phyloP scores from a whole-genome alignment of 2,329 filamentous ascomycete species.

The Fragosphaeria purpurea region DNA sequence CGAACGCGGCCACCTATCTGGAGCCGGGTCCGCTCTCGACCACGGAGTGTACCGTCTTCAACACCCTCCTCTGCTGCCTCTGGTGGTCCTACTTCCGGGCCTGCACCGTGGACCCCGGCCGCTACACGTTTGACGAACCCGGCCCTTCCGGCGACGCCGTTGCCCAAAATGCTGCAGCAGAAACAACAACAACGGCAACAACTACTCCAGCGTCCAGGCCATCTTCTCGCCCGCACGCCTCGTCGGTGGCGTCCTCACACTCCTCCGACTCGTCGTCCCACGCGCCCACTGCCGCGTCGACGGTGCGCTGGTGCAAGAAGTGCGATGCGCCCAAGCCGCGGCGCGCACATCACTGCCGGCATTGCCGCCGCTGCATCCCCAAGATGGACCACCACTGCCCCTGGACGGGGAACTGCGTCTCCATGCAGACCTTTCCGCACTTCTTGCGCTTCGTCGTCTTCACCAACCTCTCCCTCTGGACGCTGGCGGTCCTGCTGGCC shows the following conservation, averaged over 20 bases:
- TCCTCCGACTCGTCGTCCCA: conserved; percentile 1
- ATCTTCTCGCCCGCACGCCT: too few species aligned
- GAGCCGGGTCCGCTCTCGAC: conserved; percentile 49
- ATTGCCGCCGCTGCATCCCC: conserved; percentile 63
- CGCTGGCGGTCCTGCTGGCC: conserved; percentile 51
- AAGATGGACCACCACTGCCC: conserved; percentile 85
- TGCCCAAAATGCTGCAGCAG: neutral
- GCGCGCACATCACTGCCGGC: conserved; percentile 71
- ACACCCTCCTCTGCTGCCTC: conserved; percentile 51
- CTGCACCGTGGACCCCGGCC: conserved; percentile 48
- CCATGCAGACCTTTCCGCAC: conserved; percentile 70
- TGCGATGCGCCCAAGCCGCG: conserved; percentile 66
- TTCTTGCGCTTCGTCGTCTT: conserved; percentile 71
- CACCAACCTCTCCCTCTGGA: conserved; percentile 54
- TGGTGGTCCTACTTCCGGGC: conserved; percentile 60
- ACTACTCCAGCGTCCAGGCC: too few species aligned
- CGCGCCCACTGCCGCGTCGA: neutral
- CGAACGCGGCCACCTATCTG: conserved; percentile 42
- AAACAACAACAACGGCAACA: too few species aligned
- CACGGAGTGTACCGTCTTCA: conserved; percentile 53
- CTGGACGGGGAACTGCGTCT: conserved; percentile 78
- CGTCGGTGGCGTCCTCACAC: neutral
- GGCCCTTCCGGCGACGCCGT: neutral
- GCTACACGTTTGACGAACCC: conserved; percentile 32
- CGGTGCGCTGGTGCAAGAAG: conserved; percentile 59